Percentiles rank a stretch among this genome's conserved stretches.
Evolutionary conservation across 805 yeast species (phyloP).

Genomic region (Candida montana): DNA sequence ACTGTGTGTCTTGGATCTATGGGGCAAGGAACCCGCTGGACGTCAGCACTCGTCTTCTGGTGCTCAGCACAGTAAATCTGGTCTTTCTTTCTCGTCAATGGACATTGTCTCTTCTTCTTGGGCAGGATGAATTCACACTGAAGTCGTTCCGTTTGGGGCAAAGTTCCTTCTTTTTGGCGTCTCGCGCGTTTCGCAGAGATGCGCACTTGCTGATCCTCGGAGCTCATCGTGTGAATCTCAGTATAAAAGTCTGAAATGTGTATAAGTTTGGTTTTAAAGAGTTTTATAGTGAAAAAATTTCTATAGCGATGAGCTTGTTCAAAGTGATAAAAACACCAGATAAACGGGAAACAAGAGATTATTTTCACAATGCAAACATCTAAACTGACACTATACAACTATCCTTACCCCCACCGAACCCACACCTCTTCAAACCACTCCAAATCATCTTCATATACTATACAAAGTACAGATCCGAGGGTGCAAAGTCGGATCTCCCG

Average conservation of each 20-base stretch:
- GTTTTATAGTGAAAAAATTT: too few relatives aligned
- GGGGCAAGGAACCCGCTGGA: constrained; percentile 63
- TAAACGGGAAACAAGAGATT: too few relatives aligned
- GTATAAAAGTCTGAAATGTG: too few relatives aligned
- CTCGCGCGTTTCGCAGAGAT: constrained; percentile 11
- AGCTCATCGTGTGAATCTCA: neutral
- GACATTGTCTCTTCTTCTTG: constrained; percentile 52
- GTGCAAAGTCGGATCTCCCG: neutral
- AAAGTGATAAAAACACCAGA: too few relatives aligned
- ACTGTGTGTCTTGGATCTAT: constrained; percentile 70
- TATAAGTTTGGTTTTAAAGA: too few relatives aligned
- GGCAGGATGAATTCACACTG: constrained; percentile 45
- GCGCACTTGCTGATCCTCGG: neutral
- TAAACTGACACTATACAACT: too few relatives aligned
- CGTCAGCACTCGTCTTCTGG: constrained; percentile 25
- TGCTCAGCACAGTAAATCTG: constrained; percentile 62
- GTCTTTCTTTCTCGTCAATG: constrained; percentile 49
- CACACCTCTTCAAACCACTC: neutral
- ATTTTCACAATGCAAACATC: too few relatives aligned
- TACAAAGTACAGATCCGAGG: neutral
- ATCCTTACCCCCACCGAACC: too few relatives aligned
- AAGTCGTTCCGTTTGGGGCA: constrained; percentile 13
- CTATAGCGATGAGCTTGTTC: too few relatives aligned
- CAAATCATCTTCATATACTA: neutral
- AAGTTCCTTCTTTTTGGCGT: constrained; percentile 11